Evolutionary conservation across 495 filamentous ascomycete species (phyloP).

Genomic region (Pyrenopolyporus hunteri): DNA sequence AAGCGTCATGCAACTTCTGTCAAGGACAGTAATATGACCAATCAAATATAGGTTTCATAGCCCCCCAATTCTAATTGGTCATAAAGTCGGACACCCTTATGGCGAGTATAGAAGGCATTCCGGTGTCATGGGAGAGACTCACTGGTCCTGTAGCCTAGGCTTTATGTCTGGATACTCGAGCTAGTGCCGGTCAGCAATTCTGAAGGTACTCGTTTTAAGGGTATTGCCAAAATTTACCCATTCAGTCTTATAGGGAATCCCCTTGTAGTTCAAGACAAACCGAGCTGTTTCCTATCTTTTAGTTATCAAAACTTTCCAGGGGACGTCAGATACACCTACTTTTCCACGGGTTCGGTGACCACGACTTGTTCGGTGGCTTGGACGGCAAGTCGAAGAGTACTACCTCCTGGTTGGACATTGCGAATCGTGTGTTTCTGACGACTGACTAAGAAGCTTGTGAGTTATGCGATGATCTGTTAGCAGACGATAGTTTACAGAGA

Average conservation of each 20-base stretch:
- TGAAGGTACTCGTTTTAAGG: neutral
- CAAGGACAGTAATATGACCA: too few species aligned
- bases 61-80: too few species aligned
- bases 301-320: neutral
- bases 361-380: slow-evolving; percentile 49
- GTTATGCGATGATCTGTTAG: neutral
- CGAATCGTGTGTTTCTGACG: neutral
- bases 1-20: too few species aligned
- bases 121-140: slow-evolving; percentile 29
- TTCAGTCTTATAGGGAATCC: slow-evolving; percentile 66
- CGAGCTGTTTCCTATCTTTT: slow-evolving; percentile 52
- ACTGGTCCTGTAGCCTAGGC: slow-evolving; percentile 54
- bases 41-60: too few species aligned
- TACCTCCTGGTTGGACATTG: slow-evolving; percentile 42
- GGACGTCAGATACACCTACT: slow-evolving; percentile 47
- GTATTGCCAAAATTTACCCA: slow-evolving; percentile 49
- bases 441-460: slow-evolving; percentile 1
- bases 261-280: slow-evolving; percentile 65
- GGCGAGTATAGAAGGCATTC: too few species aligned
- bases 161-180: slow-evolving; percentile 66
- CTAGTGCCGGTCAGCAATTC: slow-evolving; percentile 14
- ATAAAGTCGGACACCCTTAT: too few species aligned
- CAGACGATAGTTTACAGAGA: neutral
- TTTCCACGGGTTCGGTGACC: slow-evolving; percentile 69
- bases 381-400: slow-evolving; percentile 64